A percentile compares a stretch with the other conserved stretches of the same genome.
These are phyloP conservation scores for Pyrenophora seminiperda DNA, from an alignment of 2,329 filamentous ascomycete genomes.

Conservation along the genomic window DNA sequence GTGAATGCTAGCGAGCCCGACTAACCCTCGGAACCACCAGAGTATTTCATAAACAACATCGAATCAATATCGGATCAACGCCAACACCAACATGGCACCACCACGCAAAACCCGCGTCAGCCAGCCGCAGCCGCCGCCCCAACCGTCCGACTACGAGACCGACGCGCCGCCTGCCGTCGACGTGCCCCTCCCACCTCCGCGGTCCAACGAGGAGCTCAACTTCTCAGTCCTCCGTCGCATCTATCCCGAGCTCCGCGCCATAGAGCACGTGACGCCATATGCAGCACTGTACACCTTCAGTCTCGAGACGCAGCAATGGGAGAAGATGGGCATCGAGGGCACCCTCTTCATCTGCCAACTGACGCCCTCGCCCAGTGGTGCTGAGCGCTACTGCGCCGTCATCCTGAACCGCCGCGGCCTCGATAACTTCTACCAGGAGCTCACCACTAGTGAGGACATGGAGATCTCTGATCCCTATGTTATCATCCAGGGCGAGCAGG, in stretches of 20 bases:
- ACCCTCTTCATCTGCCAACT: constrained; percentile 84
- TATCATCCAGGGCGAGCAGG: constrained; percentile 57
- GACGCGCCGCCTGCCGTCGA: constrained; percentile 50
- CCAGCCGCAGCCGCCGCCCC: constrained; percentile 45
- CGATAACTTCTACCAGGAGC: constrained; percentile 54
- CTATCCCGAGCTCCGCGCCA: constrained; percentile 72
- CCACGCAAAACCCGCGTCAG: constrained; percentile 41
- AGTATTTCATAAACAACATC: no score
- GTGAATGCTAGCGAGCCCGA: background rate
- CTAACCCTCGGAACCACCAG: background rate
- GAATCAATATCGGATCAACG: background rate
- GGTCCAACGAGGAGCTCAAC: constrained; percentile 86
- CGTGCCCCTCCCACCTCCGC: constrained; percentile 54
- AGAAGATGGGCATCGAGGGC: constrained; percentile 84
- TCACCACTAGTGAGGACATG: constrained; percentile 51
- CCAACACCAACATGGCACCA: constrained; percentile 32
- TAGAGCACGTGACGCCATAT: constrained; percentile 82
- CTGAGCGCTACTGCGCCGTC: constrained; percentile 51
- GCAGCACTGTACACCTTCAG: constrained; percentile 84
- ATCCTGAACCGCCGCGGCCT: constrained; percentile 56
- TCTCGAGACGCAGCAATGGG: constrained; percentile 70
- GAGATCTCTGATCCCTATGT: constrained; percentile 62
- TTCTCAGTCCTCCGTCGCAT: constrained; percentile 81
- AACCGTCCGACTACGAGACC: constrained; percentile 61
- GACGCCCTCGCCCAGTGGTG: constrained; percentile 41